Evolutionary conservation across 2,329 filamentous ascomycete species (phyloP), one percentile per base, ranked within the genome.

Genomic region (Epichloe uncinata): DNA sequence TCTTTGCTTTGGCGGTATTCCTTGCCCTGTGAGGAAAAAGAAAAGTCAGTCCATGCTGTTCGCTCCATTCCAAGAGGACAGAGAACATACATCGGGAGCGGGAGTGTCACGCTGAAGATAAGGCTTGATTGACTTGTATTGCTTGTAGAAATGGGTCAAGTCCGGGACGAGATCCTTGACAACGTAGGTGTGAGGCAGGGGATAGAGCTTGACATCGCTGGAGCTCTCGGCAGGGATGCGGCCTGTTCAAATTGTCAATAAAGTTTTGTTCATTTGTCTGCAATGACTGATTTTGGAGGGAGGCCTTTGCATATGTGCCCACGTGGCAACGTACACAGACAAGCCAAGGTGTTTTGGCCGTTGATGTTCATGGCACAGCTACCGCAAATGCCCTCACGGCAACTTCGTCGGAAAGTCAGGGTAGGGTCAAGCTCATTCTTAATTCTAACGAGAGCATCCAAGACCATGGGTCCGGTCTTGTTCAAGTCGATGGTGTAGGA

Each of bases 291-390:
- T 20, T 42, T 7, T 30, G 13, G 34, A 9, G 8, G 12, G 12
- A 15, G 5, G 37, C 13, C 26, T 15, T 18, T 16, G 4, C n/a
- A 34, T 15, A 15, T 13, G 22, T 35, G 5, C 9, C 15, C 26
- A 47, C 20, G 44, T 38, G 45, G 36, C 37, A 15, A 82, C 85
- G 61, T 87, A 95, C 93, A 98, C 66, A 98, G 74, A 73, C 93
- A 98, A 59, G 93, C 93, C 62, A 98, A 73, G 51, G 93, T 98
- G 76, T 98, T 98, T 63, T 94, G 86, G 68, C 93, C 93, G 69
- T 97, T 94, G 68, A 98, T 97, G 78, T 98, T 98, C 93, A 98
- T 98, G 58, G 93, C 93, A 68, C 93, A 98, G 70, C 87, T 95
- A 59, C 93, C 93, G 67, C 93, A 98, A 64, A 98, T 98, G 60